Base-by-base conservation (phyloP, 2,329 filamentous ascomycete species). In the Cladosporium sphaerospermum region DNA sequence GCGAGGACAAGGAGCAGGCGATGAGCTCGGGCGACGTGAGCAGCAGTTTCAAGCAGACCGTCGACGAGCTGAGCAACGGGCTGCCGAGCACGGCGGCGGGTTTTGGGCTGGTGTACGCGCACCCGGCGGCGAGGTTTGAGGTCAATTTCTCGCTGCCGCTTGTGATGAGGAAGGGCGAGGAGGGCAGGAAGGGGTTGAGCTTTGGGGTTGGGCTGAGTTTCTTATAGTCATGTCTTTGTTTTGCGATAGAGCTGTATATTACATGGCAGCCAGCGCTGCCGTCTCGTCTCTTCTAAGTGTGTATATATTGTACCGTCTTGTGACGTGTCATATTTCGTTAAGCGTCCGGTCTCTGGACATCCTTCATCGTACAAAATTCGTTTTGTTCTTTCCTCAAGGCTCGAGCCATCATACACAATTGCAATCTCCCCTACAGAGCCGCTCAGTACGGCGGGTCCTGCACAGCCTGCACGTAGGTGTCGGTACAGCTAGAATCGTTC, bases 171-270 rank as follows among this genome's bases (percentile, higher is more conserved):
- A 85, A 80, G 58, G 90, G 89, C 34, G 93, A 99, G 72, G 85
- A 93, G 62, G 85, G 83, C 13, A 82, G 92, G 52, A 99, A 99
- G 74, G 93, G 93, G 1, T 67, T 99, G 58, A 90, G 93, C 69
- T 85, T 99, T 63, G 93, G 93, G n/a, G 89, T 99, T 39, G 93
- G 93, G 46, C 90, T 99, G 66, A 95, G 88, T 73, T 96, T 99
- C 69, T 73, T 97, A 78, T 97, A 86, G 59, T 51, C 41, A 23
- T 16, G 23, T 23, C 9, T 42, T 23, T 23, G 8, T 19, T 23
- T 9, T 28, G 23, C 7, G 23, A 28, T 42, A 42, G 8, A 42
- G 4, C 8, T 23, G 16, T 23, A 42, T 42, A 42, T 9, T n/a
- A 42, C 40, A 42, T 28, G 23, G 23, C 23, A 28, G 16, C 13